Conservation (phyloP, 2,329 filamentous ascomycete species). For the Phyllosticta capitalensis region DNA sequence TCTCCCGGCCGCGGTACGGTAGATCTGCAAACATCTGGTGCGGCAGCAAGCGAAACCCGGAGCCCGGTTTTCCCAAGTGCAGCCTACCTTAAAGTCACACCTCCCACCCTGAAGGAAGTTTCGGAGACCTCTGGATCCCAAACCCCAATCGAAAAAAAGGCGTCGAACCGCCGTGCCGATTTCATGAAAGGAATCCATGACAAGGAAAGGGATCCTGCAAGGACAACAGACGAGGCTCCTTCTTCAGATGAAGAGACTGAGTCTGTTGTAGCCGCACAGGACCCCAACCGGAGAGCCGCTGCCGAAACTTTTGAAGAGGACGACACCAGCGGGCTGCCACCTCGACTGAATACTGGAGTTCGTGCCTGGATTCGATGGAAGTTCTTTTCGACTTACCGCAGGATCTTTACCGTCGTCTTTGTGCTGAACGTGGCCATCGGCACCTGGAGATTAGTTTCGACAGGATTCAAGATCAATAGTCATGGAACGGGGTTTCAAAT, state of each 20-base stretch:
- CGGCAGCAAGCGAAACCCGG: not conserved
- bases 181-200: not conserved
- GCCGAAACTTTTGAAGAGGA: not conserved
- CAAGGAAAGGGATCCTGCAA: not conserved
- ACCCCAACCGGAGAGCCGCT: not conserved
- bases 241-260: not conserved
- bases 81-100: not conserved
- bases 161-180: not conserved
- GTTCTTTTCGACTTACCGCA: slow-evolving; percentile 9
- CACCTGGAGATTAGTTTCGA: slow-evolving; percentile 2
- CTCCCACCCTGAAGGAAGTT: not conserved
- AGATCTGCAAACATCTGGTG: not conserved
- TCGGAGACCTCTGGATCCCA: not conserved
- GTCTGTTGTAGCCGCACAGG: not conserved
- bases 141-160: not conserved
- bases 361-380: slow-evolving; percentile 1
- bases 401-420: slow-evolving; percentile 9
- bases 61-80: not conserved
- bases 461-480: not conserved
- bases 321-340: not conserved
- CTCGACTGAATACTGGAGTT: not conserved
- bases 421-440: not conserved
- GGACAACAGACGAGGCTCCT: not conserved
- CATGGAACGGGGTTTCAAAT: not conserved
- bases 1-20: not conserved